These are phyloP conservation scores for Alternaria triticina DNA, from an alignment of 2,329 filamentous ascomycete genomes.

Conservation along the genomic window DNA sequence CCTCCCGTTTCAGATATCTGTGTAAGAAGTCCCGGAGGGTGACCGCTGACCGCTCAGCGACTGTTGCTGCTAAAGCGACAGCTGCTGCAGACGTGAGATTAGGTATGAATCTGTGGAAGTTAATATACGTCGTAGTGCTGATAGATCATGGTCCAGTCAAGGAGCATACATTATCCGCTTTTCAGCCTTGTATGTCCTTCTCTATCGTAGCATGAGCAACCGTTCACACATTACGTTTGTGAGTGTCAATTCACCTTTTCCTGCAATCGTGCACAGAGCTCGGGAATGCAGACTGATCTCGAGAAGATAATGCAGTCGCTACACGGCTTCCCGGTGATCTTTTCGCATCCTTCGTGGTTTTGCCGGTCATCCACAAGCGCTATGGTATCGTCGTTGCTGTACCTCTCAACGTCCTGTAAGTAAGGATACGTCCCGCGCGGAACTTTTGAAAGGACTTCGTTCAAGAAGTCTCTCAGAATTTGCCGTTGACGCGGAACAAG, in stretches of 20 bases:
- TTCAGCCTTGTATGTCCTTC: neutral
- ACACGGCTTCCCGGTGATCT: neutral
- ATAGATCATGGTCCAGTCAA: no score
- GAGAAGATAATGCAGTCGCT: neutral
- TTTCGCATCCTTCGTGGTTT: neutral
- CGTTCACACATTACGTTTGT: no score
- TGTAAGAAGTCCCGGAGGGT: neutral
- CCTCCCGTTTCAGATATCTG: neutral
- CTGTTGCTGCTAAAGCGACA: neutral
- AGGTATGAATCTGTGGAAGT: neutral
- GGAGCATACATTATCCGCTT: neutral
- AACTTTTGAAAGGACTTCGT: neutral
- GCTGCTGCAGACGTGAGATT: neutral
- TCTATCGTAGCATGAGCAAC: neutral
- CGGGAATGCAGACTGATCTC: neutral
- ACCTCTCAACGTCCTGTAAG: neutral
- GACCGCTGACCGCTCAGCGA: neutral
- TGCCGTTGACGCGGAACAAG: neutral
- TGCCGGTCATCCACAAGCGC: neutral
- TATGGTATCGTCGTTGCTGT: neutral
- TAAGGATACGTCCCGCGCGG: rapidly evolving
- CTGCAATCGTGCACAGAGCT: neutral
- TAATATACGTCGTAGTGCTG: neutral
- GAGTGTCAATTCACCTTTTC: neutral
- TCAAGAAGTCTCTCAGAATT: neutral